Percentiles rank a stretch among this genome's conserved stretches.
phyloP scores from a whole-genome alignment of 768 basidiomycete genomes.

The Artomyces pyxidatus region DNA sequence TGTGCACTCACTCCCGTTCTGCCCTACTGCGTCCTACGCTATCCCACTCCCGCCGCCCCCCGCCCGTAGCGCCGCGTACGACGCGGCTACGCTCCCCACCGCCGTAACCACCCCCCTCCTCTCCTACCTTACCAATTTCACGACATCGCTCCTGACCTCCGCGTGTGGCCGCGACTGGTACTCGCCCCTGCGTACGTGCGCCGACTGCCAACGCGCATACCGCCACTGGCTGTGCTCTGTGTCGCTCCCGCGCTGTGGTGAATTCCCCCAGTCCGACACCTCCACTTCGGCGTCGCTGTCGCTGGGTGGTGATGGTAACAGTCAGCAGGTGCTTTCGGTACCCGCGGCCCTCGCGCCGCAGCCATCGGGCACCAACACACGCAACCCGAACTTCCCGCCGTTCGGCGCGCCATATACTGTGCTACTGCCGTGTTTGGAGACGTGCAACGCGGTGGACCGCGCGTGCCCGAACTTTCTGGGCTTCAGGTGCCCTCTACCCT shows the following conservation, averaged over 20 bases:
- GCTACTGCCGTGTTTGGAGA: constrained; percentile 74
- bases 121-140: constrained; percentile 64
- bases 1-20: constrained; percentile 64
- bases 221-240: constrained; percentile 70
- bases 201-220: constrained; percentile 67
- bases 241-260: constrained; percentile 69
- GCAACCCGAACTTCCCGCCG: constrained; percentile 43
- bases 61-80: constrained; percentile 34
- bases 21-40: constrained; percentile 61
- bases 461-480: constrained; percentile 70
- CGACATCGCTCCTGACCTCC: constrained; percentile 58
- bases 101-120: constrained; percentile 43
- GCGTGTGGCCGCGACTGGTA: constrained; percentile 77
- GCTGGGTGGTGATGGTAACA: constrained; percentile 19
- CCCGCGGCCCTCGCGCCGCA: constrained; percentile 38
- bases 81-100: constrained; percentile 42
- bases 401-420: constrained; percentile 41
- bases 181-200: constrained; percentile 70
- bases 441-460: constrained; percentile 63
- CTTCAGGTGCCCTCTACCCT: constrained; percentile 55
- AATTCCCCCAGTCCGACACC: constrained; percentile 32
- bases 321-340: constrained; percentile 11
- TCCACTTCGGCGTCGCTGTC: constrained; percentile 18
- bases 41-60: constrained; percentile 55
- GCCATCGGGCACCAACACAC: constrained; percentile 29